These are phyloP conservation scores for Orbilia quercus DNA, from an alignment of 2,329 filamentous ascomycete genomes.

Conservation along the genomic window DNA sequence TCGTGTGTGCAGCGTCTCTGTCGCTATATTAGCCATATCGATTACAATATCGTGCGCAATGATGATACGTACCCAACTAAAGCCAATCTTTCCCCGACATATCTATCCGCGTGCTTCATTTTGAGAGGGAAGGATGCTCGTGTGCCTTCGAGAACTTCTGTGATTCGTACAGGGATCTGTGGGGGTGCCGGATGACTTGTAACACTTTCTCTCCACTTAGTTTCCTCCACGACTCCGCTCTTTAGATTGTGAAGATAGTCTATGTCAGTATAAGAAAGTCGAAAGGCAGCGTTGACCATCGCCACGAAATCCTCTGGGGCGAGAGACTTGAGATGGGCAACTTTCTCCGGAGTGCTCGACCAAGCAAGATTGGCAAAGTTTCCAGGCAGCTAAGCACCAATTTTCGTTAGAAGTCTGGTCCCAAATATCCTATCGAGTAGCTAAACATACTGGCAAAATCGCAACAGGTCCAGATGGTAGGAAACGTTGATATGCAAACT, in stretches of 20 bases:
- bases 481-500: constrained; percentile 94
- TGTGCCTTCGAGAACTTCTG: constrained; percentile 79
- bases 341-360: constrained; percentile 87
- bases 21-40: not conserved
- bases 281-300: constrained; percentile 93
- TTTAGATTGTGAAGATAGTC: constrained; percentile 79
- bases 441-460: constrained; percentile 73
- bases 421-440: too few relatives aligned
- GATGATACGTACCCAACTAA: constrained; percentile 76
- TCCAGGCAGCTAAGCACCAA: constrained; percentile 71
- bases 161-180: constrained; percentile 73
- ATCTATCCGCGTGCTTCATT: constrained; percentile 92
- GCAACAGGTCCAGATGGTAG: constrained; percentile 91
- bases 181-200: constrained; percentile 68
- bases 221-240: constrained; percentile 75
- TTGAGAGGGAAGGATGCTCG: constrained; percentile 91
- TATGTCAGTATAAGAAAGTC: constrained; percentile 81
- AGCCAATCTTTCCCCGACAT: constrained; percentile 88
- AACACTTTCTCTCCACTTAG: constrained; percentile 76
- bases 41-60: not conserved
- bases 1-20: constrained; percentile 90
- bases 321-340: constrained; percentile 81
- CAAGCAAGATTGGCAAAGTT: constrained; percentile 88
- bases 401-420: not conserved
- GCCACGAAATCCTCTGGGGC: constrained; percentile 78